Evolutionary conservation across 2,329 filamentous ascomycete species (phyloP).

Genomic region (Bipolaris gigantea): DNA sequence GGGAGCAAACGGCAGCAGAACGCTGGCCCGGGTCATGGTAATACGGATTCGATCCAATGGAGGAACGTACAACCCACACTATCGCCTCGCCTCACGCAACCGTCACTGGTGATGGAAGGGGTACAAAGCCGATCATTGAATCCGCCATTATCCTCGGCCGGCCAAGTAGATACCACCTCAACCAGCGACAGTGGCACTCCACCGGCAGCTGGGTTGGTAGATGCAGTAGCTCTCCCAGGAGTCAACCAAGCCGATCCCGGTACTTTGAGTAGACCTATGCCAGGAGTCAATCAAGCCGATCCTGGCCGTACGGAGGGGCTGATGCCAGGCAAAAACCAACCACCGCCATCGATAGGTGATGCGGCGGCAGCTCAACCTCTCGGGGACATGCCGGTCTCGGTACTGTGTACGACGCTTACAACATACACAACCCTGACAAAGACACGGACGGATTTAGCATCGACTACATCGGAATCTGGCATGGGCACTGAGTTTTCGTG

Average conservation of each 20-base stretch:
- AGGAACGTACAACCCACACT: neutral
- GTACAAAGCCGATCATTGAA: neutral
- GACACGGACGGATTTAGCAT: neutral
- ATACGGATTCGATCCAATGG: neutral
- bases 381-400: neutral
- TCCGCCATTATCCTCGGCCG: neutral
- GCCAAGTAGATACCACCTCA: neutral
- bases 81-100: neutral
- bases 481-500: no score
- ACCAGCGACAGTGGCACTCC: neutral
- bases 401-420: neutral
- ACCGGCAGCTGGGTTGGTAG: neutral
- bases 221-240: constrained; percentile 5
- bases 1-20: neutral
- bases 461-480: neutral
- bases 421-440: neutral
- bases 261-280: constrained; percentile 3
- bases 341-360: constrained; percentile 2
- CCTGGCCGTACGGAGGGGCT: neutral
- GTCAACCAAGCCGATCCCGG: constrained; percentile 9
- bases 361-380: neutral
- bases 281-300: constrained; percentile 11
- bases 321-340: constrained; percentile 16
- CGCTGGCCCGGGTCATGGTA: neutral
- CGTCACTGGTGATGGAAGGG: neutral